Conservation (phyloP, 257 asterid species). For the Capsicum pubescens region DNA sequence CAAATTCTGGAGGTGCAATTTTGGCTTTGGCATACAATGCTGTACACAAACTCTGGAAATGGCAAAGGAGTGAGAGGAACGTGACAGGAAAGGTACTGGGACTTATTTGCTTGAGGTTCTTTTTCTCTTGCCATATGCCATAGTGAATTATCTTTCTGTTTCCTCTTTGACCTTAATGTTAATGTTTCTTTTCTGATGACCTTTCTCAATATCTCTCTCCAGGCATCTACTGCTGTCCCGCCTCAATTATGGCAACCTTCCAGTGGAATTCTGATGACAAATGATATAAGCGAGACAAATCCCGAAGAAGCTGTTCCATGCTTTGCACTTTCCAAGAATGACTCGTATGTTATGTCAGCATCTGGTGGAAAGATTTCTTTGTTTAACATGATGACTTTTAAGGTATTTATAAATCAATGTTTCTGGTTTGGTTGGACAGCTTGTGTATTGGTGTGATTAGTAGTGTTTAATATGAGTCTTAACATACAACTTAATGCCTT, state of each 20-base stretch:
- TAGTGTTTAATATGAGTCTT: neutral
- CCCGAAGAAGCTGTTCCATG: conserved; percentile 71
- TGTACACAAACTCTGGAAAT: conserved; percentile 80
- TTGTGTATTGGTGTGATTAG: conserved; percentile 6
- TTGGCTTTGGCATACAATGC: conserved; percentile 66
- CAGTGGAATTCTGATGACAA: conserved; percentile 67
- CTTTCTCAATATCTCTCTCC: neutral
- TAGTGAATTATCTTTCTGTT: neutral
- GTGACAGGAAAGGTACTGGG: conserved; percentile 54
- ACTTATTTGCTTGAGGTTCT: conserved; percentile 13
- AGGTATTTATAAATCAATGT: conserved; percentile 46
- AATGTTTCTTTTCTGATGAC: neutral
- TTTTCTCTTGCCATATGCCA: conserved; percentile 21
- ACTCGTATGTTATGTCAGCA: conserved; percentile 68
- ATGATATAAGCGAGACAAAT: conserved; percentile 61
- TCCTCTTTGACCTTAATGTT: neutral
- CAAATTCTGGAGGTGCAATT: conserved; percentile 66
- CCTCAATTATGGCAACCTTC: conserved; percentile 78
- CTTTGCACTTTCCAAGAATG: conserved; percentile 73
- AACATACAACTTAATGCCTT: conserved; percentile 25
- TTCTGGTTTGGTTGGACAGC: neutral
- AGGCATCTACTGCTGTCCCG: conserved; percentile 61
- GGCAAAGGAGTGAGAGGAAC: conserved; percentile 58
- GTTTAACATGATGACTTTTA: conserved; percentile 65
- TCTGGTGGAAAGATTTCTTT: conserved; percentile 76